Base-by-base conservation (phyloP, 2,329 filamentous ascomycete genomes). In the Corynespora cassiicola region DNA sequence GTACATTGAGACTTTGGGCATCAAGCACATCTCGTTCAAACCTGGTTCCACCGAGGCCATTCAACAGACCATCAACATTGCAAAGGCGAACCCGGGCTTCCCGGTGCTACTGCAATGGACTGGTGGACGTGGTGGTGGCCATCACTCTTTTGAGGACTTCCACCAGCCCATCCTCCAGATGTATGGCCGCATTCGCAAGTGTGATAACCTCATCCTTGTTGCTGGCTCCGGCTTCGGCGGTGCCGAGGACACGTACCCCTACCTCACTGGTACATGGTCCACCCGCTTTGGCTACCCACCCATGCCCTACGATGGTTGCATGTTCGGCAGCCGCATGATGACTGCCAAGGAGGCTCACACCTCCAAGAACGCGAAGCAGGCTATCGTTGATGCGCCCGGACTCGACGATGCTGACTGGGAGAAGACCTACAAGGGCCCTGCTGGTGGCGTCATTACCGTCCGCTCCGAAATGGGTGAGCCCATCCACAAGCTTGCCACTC, bases 401-500 rank as follows among this genome's bases (percentile, higher is more conserved):
- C 57, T 75, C 6, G 63, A 69, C 7, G 71, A 75, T 35, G 50
- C 52, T 14, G 69, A 74, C 2, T 76, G 73, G 73, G 70, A 74
- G 51, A 69, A 69, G 50, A 74, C 72, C 1, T 75, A 75, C 61
- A 71, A 68, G 75, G 89, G 88, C 12, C 80, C 90, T 17, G 87
- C 91, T 40, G 94, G 94, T 59, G 94, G 94, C 66, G 84, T 99
- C 49, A 92, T 99, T 59, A 99, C 94, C 18, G 94, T 99, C 31
- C 84, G 90, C 50, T 99, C 94, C 1, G 94, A 99, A 74, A 99
- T 99, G 95, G 95, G 94, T 29, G 94, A 99, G 77, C 95, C 94
- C 5, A 99, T 99, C 47, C 94, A 99, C 78, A 99, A 99, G 77
- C 82, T 99, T 43, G 95, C 94, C 11, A 99, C 94, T 31, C 87